Evolutionary conservation across 73 alveolate species (phyloP).

Genomic region (Paramecium tetraurelia): DNA sequence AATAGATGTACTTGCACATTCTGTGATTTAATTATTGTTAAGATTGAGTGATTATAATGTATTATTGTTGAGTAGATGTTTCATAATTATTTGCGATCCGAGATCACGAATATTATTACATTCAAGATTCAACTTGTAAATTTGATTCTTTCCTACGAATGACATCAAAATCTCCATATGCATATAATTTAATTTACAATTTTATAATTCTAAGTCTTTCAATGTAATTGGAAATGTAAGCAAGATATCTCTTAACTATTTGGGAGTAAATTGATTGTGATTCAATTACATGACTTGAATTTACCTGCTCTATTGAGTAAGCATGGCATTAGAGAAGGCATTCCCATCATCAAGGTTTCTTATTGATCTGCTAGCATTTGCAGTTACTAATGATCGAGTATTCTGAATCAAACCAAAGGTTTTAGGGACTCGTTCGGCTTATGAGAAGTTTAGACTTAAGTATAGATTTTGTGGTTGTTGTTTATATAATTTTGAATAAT

Average conservation of each 20-base stretch:
- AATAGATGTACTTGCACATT: not conserved
- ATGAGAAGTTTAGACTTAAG: not conserved
- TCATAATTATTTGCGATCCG: not conserved
- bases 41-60: not conserved
- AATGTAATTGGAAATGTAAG: not conserved
- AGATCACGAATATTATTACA: constrained; percentile 34
- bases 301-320: not conserved
- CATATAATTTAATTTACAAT: constrained; percentile 11
- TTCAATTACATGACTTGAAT: not conserved
- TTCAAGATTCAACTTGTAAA: not conserved
- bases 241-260: not conserved
- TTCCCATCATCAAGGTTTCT: not conserved
- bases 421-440: not conserved
- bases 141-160: not conserved
- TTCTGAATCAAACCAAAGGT: not conserved
- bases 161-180: not conserved
- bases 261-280: not conserved
- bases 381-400: not conserved
- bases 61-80: not conserved
- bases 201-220: not conserved
- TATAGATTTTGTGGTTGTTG: not conserved
- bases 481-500: not conserved
- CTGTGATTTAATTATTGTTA: not conserved
- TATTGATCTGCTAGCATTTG: not conserved
- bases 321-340: not conserved